Evolutionary conservation across 441 rosid genomes (phyloP).

Genomic region (Metrosideros polymorpha): DNA sequence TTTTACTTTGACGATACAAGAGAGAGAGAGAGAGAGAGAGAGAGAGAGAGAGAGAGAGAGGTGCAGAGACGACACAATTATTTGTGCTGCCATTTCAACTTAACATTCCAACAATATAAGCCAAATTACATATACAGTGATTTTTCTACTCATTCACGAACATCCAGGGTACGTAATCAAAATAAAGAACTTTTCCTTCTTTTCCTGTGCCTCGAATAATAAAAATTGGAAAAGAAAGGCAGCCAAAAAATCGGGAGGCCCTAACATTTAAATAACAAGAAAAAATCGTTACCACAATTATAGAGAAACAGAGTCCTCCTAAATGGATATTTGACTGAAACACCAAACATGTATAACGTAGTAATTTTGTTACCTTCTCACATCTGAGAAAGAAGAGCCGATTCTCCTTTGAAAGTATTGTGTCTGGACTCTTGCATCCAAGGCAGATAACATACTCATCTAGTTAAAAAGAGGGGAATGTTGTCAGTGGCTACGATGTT

Average conservation of each 20-base stretch:
- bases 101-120: background rate
- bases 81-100: background rate
- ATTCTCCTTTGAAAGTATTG: constrained; percentile 61
- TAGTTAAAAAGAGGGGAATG: constrained; percentile 11
- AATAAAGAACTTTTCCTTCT: background rate
- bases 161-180: background rate
- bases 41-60: background rate
- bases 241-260: background rate
- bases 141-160: background rate
- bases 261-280: background rate
- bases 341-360: background rate
- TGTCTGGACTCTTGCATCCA: constrained; percentile 85
- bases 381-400: constrained; percentile 73
- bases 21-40: background rate
- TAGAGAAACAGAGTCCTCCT: background rate
- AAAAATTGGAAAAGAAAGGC: background rate
- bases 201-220: background rate
- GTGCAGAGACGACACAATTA: background rate
- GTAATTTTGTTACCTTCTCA: constrained; percentile 44
- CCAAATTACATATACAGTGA: background rate
- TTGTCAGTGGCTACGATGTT: background rate
- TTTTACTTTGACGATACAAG: background rate
- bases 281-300: background rate
- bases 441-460: constrained; percentile 77
- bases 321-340: background rate